Percentiles rank a stretch among this genome's conserved stretches.
These are phyloP conservation scores for Xylariales sp. DNA, from an alignment of 2,329 filamentous ascomycete genomes.

Conservation along the genomic window DNA sequence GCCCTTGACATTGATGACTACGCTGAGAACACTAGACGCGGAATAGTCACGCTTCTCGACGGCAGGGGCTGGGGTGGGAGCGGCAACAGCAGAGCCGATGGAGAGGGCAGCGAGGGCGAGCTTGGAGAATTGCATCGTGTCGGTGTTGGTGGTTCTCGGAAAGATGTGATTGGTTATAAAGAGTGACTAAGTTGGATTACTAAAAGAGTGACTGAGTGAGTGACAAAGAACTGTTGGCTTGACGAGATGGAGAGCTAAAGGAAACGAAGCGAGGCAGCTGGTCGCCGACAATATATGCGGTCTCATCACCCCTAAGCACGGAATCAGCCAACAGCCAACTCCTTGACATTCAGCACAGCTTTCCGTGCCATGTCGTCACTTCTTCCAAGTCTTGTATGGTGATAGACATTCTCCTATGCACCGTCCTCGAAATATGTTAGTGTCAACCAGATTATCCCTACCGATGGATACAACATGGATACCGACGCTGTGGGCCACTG, in stretches of 20 bases:
- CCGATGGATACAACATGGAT: slow-evolving; percentile 6
- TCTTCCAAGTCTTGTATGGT: neutral
- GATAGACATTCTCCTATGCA: slow-evolving; percentile 7
- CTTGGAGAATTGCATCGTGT: slow-evolving; percentile 29
- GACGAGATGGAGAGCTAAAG: slow-evolving; percentile 11
- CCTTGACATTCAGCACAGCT: neutral
- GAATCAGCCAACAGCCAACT: neutral
- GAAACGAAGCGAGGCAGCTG: neutral
- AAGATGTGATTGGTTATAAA: slow-evolving; percentile 15
- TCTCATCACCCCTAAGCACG: neutral
- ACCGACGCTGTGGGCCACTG: slow-evolving; percentile 3
- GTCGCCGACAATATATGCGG: slow-evolving; percentile 11
- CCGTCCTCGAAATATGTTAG: neutral
- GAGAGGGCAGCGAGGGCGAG: slow-evolving; percentile 26
- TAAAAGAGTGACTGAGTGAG: slow-evolving; percentile 19
- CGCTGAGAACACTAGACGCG: slow-evolving; percentile 7
- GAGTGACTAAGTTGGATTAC: slow-evolving; percentile 21
- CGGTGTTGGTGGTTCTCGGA: slow-evolving; percentile 10
- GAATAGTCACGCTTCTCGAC: slow-evolving; percentile 8
- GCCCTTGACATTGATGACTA: slow-evolving; percentile 15
- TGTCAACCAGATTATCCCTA: neutral
- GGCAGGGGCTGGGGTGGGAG: slow-evolving; percentile 13
- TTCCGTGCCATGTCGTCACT: slow-evolving; percentile 9
- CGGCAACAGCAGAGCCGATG: slow-evolving; percentile 26
- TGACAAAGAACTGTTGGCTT: slow-evolving; percentile 9